These are phyloP conservation scores for Eimeria necatrix DNA, from an alignment of 169 alveolate species.

Conservation along the genomic window DNA sequence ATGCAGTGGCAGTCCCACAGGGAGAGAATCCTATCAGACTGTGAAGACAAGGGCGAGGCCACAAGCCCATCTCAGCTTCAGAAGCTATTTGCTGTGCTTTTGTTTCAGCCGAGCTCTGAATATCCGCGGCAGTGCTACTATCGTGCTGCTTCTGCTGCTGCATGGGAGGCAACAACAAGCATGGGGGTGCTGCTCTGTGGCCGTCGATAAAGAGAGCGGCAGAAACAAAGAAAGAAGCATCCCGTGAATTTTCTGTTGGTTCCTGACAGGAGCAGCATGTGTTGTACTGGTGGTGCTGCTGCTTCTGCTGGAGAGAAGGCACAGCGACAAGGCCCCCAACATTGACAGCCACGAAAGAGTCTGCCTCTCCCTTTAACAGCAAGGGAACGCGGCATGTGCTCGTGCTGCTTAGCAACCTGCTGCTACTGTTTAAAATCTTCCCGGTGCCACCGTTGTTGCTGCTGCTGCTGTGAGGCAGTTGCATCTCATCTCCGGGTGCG, in stretches of 20 bases:
- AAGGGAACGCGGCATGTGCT: conserved; percentile 43
- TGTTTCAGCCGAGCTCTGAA: neutral
- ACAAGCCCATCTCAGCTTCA: neutral
- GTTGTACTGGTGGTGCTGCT: neutral
- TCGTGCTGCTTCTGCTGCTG: conserved; percentile 29
- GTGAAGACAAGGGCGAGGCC: conserved; percentile 49
- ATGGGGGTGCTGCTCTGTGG: conserved; percentile 22
- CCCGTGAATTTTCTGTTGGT: neutral
- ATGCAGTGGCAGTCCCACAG: neutral
- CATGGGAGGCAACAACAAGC: conserved; percentile 26
- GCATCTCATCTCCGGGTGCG: neutral
- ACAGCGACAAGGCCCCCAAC: conserved; percentile 35
- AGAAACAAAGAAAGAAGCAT: neutral
- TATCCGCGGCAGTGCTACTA: neutral
- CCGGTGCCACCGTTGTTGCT: neutral
- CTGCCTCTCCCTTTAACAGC: conserved; percentile 39
- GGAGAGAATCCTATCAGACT: neutral
- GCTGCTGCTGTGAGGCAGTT: conserved; percentile 19
- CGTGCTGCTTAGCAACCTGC: conserved; percentile 39
- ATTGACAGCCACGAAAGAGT: conserved; percentile 28
- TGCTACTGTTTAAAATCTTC: neutral
- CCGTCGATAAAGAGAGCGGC: conserved; percentile 46
- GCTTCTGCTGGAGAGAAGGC: neutral
- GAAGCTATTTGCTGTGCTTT: neutral
- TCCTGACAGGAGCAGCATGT: neutral